Conservation (phyloP, 441 rosid genomes). For the Gossypium trilobum region DNA sequence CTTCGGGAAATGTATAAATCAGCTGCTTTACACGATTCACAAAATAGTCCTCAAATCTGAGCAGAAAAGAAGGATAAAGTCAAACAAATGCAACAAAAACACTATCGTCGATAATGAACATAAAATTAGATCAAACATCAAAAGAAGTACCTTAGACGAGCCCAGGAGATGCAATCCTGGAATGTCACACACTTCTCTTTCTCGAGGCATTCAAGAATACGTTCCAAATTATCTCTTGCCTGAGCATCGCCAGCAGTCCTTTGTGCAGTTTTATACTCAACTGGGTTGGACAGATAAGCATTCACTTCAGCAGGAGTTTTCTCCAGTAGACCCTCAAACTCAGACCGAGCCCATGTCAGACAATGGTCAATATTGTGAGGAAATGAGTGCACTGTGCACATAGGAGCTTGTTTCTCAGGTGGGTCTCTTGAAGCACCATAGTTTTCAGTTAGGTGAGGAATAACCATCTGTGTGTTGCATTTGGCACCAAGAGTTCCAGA, state of each 20-base stretch:
- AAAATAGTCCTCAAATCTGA: constrained; percentile 90
- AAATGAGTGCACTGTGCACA: constrained; percentile 97
- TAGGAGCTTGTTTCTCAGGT: constrained; percentile 97
- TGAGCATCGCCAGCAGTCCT: constrained; percentile 88
- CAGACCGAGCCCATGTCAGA: constrained; percentile 96
- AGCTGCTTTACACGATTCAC: constrained; percentile 79
- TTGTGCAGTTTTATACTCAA: constrained; percentile 57
- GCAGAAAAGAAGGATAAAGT: constrained; percentile 4
- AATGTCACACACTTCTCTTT: constrained; percentile 64
- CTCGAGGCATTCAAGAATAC: constrained; percentile 77
- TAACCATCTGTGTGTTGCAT: constrained; percentile 97
- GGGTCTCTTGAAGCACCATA: constrained; percentile 96
- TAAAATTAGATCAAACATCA: background rate
- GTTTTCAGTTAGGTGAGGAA: constrained; percentile 91
- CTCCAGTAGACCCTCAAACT: constrained; percentile 92
- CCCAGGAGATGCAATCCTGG: constrained; percentile 89
- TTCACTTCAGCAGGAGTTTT: constrained; percentile 90
- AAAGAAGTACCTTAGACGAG: constrained; percentile 47
- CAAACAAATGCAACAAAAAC: constrained; percentile 2
- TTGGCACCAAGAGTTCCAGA: constrained; percentile 92
- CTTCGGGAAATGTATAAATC: constrained; percentile 83
- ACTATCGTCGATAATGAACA: background rate
- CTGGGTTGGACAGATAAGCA: constrained; percentile 64
- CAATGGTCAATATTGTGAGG: constrained; percentile 98
- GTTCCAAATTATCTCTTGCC: constrained; percentile 76